Conservation (phyloP, 257 asterid genomes). For the Parsonsia alboflavescens region DNA sequence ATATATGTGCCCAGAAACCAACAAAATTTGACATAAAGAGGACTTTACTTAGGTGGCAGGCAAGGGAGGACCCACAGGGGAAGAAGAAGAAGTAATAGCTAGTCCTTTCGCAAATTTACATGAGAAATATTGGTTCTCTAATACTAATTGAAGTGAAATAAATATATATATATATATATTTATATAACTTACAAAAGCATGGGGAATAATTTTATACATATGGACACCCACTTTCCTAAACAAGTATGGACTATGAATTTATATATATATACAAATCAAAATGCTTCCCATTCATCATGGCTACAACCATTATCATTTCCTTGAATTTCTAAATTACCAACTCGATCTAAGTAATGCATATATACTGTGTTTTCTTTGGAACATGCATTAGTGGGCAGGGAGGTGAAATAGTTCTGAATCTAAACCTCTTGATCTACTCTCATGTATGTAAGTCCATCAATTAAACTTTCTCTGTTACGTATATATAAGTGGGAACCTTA, state of each 20-base stretch:
- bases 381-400: too few species aligned
- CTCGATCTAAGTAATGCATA: too few species aligned
- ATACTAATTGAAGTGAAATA: conserved; percentile 18
- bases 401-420: too few species aligned
- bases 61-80: conserved; percentile 20
- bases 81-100: too few species aligned
- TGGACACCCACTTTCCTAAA: conserved; percentile 36
- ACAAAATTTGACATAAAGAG: conserved; percentile 10
- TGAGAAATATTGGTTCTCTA: too few species aligned
- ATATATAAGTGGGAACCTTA: too few species aligned
- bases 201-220: background rate
- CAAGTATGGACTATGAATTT: conserved; percentile 37
- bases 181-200: background rate
- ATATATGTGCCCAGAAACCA: too few species aligned
- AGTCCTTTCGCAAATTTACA: background rate
- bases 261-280: background rate
- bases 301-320: conserved; percentile 21
- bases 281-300: conserved; percentile 15
- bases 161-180: too few species aligned
- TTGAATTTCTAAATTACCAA: background rate
- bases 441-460: too few species aligned
- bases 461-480: too few species aligned
- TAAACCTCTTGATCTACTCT: too few species aligned
- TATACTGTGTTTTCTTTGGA: too few species aligned
- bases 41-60: conserved; percentile 27